Conservation (phyloP, 208 protist species). For the Trypanosoma vivax region DNA sequence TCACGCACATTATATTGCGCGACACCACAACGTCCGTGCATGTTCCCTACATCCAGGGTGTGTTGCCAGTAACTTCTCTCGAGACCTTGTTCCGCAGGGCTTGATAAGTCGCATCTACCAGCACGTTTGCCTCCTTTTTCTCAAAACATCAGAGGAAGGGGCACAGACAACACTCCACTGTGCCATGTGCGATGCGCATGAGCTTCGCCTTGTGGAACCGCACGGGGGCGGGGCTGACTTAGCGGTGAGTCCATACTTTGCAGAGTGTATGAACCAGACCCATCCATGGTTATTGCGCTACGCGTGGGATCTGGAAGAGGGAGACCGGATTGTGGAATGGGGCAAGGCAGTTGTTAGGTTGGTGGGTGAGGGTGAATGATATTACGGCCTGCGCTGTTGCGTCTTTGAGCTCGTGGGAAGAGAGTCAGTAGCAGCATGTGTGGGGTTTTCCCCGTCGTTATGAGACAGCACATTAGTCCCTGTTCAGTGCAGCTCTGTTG, state of each 20-base stretch:
- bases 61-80: slow-evolving; percentile 61
- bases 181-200: slow-evolving; percentile 66
- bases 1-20: slow-evolving; percentile 69
- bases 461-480: too few species aligned
- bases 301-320: slow-evolving; percentile 76
- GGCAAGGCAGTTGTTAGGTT: slow-evolving; percentile 52
- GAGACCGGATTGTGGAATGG: slow-evolving; percentile 58
- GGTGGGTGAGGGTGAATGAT: background rate
- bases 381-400: too few species aligned
- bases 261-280: slow-evolving; percentile 75
- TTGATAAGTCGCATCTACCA: slow-evolving; percentile 25
- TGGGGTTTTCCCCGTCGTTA: too few species aligned
- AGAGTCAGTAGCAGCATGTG: too few species aligned
- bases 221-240: slow-evolving; percentile 1
- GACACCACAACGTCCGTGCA: slow-evolving; percentile 37
- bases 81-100: slow-evolving; percentile 30
- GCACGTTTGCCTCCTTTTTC: slow-evolving; percentile 35
- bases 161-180: slow-evolving; percentile 86
- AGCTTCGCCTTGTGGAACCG: slow-evolving; percentile 57
- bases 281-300: slow-evolving; percentile 47
- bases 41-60: slow-evolving; percentile 83
- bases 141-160: slow-evolving; percentile 67
- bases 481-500: too few species aligned
- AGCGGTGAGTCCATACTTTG: slow-evolving; percentile 78
- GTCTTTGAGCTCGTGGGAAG: too few species aligned